phyloP scores from a whole-genome alignment of 257 asterid genomes.

The Nemophila menziesii region DNA sequence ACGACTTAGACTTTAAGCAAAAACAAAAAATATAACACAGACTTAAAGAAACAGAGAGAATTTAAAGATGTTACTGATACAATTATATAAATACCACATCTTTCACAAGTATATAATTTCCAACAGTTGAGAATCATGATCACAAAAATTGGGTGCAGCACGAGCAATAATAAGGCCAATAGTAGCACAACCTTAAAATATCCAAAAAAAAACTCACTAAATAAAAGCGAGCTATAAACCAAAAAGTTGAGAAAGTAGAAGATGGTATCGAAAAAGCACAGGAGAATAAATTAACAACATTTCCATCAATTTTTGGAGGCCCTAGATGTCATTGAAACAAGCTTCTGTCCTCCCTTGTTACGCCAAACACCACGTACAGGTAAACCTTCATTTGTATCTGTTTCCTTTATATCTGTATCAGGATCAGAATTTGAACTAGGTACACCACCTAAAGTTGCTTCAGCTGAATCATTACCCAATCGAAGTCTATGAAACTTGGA shows the following conservation, averaged over 20 bases:
- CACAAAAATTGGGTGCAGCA: neutral
- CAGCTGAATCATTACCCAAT: slow-evolving; percentile 66
- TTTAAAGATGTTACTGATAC: neutral
- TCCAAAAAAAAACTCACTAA: neutral
- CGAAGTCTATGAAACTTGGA: slow-evolving; percentile 76
- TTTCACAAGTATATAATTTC: neutral
- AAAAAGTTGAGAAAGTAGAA: neutral
- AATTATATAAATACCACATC: neutral
- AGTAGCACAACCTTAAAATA: no score
- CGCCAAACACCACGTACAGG: slow-evolving; percentile 80
- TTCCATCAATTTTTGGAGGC: slow-evolving; percentile 28
- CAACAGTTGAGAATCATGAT: neutral
- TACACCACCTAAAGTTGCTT: slow-evolving; percentile 48
- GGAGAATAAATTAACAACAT: neutral
- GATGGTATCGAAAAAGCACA: neutral
- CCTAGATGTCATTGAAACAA: slow-evolving; percentile 31
- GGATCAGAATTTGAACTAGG: slow-evolving; percentile 35
- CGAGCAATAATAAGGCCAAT: neutral
- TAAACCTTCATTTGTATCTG: slow-evolving; percentile 27
- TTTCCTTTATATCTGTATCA: slow-evolving; percentile 32
- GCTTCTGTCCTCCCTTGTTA: slow-evolving; percentile 83
- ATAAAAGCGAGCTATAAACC: neutral
- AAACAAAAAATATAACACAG: no score
- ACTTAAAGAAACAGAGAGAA: neutral
- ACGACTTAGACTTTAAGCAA: no score